Percentiles rank a stretch among this genome's conserved stretches.
Conservation (phyloP, 305 asterid genomes). For the Fraxinus angustifolia region DNA sequence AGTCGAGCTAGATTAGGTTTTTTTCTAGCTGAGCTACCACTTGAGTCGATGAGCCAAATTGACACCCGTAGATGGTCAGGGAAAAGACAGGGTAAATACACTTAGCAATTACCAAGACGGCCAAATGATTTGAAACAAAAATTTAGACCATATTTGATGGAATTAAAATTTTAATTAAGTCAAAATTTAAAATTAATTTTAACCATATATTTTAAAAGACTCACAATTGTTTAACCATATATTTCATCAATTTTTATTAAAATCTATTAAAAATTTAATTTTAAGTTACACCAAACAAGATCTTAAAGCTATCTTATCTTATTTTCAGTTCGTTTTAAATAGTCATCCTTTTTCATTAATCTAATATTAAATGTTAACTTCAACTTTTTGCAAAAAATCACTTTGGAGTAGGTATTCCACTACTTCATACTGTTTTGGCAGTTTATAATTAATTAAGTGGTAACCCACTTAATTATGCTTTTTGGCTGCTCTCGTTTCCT, state of each 20-base stretch:
- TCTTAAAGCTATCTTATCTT: too few species aligned
- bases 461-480: neutral
- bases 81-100: neutral
- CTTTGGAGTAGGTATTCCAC: slow-evolving; percentile 14
- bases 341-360: neutral
- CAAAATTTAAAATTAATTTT: neutral
- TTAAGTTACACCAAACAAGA: too few species aligned
- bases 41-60: too few species aligned
- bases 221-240: too few species aligned
- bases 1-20: too few species aligned
- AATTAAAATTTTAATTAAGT: neutral
- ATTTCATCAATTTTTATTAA: too few species aligned
- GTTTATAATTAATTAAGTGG: neutral
- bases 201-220: too few species aligned
- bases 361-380: neutral
- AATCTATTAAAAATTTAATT: too few species aligned
- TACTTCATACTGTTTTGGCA: neutral
- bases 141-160: neutral
- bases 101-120: neutral
- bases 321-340: neutral
- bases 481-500: neutral
- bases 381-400: neutral
- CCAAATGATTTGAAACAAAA: neutral
- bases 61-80: neutral
- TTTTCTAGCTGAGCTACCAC: neutral